These are phyloP conservation scores for Plasmodium vinckei DNA, from an alignment of 169 alveolate species.

Conservation along the genomic window DNA sequence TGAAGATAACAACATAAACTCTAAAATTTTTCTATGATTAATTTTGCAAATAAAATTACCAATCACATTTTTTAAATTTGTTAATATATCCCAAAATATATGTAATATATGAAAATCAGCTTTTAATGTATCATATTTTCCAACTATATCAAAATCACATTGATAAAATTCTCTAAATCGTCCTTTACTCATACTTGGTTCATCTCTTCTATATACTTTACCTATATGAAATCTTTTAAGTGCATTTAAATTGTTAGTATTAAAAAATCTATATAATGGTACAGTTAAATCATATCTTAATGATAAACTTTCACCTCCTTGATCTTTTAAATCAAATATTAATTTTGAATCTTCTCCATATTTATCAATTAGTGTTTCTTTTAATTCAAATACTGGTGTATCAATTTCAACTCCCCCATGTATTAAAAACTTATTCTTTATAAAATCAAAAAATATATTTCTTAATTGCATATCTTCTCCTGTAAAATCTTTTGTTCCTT, in stretches of 20 bases:
- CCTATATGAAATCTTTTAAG: conserved; percentile 96
- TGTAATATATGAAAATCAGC: conserved; percentile 96
- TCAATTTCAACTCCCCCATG: conserved; percentile 98
- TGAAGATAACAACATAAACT: conserved; percentile 90
- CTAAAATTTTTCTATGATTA: conserved; percentile 94
- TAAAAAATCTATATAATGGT: conserved; percentile 97
- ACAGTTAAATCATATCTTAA: conserved; percentile 98
- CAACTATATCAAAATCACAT: conserved; percentile 98
- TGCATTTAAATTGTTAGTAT: conserved; percentile 88
- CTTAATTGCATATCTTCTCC: conserved; percentile 95
- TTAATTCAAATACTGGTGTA: conserved; percentile 98
- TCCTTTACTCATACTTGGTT: conserved; percentile 96
- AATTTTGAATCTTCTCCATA: conserved; percentile 97
- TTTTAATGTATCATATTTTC: conserved; percentile 91
- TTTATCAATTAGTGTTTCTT: conserved; percentile 95
- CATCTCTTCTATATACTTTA: conserved; percentile 98
- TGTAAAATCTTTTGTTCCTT: conserved; percentile 95
- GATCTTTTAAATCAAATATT: conserved; percentile 96
- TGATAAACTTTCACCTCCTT: conserved; percentile 97
- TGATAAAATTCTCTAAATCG: conserved; percentile 97
- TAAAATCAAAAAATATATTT: conserved; percentile 89
- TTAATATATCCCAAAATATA: conserved; percentile 91
- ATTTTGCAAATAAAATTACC: conserved; percentile 92
- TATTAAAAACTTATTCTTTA: conserved; percentile 90
- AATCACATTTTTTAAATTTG: conserved; percentile 81